A percentile compares a stretch with the other conserved stretches of the same genome.
These are phyloP conservation scores for Umbelopsis sp. DNA, from an alignment of 192 early-diverging fungal genomes.

Conservation along the genomic window DNA sequence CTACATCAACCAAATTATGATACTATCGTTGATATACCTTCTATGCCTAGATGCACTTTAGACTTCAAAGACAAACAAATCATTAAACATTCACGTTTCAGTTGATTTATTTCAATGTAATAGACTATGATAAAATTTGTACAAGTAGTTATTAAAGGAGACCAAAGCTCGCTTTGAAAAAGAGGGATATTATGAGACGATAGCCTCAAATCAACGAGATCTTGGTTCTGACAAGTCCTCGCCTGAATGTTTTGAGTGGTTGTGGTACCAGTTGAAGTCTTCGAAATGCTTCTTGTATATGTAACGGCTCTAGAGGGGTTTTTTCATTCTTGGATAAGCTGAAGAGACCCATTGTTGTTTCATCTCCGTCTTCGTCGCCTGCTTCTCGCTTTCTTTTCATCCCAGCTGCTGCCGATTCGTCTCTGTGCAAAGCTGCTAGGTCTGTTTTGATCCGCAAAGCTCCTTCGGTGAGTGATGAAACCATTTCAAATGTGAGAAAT, in stretches of 20 bases:
- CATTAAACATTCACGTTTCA: background rate
- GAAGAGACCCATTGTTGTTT: constrained; percentile 67
- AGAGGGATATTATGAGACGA: background rate
- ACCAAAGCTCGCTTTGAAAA: too few relatives aligned
- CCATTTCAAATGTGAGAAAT: constrained; percentile 95
- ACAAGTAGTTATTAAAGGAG: too few relatives aligned
- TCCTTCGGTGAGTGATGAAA: constrained; percentile 86
- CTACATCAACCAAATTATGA: background rate
- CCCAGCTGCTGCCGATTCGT: constrained; percentile 22
- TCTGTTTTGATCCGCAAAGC: constrained; percentile 79
- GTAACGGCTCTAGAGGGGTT: constrained; percentile 78
- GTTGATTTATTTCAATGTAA: background rate
- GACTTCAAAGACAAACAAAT: background rate
- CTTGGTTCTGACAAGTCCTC: constrained; percentile 71
- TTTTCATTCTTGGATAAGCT: constrained; percentile 77
- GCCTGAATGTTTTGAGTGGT: constrained; percentile 77
- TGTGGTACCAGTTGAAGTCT: constrained; percentile 75
- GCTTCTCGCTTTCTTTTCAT: constrained; percentile 29
- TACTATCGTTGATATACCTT: background rate
- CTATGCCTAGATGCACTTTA: background rate
- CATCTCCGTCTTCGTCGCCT: constrained; percentile 41
- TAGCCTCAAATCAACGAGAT: constrained; percentile 67
- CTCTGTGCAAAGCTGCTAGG: constrained; percentile 45
- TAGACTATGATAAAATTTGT: background rate
- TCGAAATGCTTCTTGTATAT: constrained; percentile 95